Conservation (phyloP, 1,284 basidiomycete species). For the Naganishia sp. region DNA sequence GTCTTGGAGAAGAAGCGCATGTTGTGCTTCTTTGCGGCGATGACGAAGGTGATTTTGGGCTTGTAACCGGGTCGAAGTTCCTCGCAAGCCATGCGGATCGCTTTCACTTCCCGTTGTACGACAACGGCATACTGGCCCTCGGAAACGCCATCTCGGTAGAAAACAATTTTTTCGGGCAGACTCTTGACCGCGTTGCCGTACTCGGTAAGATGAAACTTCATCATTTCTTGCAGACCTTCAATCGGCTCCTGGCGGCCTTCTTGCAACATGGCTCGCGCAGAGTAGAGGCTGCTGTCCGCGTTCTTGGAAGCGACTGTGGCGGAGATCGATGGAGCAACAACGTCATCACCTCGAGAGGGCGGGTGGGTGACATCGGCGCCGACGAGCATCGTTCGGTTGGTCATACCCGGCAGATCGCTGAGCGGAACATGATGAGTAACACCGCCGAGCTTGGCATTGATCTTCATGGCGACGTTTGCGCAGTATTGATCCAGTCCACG, state of each 20-base stretch:
- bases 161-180: slow-evolving; percentile 50
- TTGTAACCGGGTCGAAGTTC: slow-evolving; percentile 34
- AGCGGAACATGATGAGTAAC: slow-evolving; percentile 52
- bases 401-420: slow-evolving; percentile 41
- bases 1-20: slow-evolving; percentile 54
- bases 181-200: slow-evolving; percentile 46
- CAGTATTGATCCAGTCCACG: slow-evolving; percentile 56
- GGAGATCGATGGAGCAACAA: slow-evolving; percentile 51
- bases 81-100: slow-evolving; percentile 46
- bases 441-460: slow-evolving; percentile 58
- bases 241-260: slow-evolving; percentile 51
- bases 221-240: slow-evolving; percentile 43
- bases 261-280: slow-evolving; percentile 55
- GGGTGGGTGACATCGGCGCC: slow-evolving; percentile 54
- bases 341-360: slow-evolving; percentile 42
- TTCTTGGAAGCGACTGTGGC: slow-evolving; percentile 55
- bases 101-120: slow-evolving; percentile 51
- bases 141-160: slow-evolving; percentile 57
- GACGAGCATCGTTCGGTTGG: slow-evolving; percentile 54
- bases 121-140: slow-evolving; percentile 54
- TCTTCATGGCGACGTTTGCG: slow-evolving; percentile 48
- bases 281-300: slow-evolving; percentile 49
- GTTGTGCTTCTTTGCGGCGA: slow-evolving; percentile 53
- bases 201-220: slow-evolving; percentile 44
- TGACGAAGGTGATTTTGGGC: slow-evolving; percentile 36